phyloP scores from a whole-genome alignment of 805 yeast species.

The Suhomyces sp. region DNA sequence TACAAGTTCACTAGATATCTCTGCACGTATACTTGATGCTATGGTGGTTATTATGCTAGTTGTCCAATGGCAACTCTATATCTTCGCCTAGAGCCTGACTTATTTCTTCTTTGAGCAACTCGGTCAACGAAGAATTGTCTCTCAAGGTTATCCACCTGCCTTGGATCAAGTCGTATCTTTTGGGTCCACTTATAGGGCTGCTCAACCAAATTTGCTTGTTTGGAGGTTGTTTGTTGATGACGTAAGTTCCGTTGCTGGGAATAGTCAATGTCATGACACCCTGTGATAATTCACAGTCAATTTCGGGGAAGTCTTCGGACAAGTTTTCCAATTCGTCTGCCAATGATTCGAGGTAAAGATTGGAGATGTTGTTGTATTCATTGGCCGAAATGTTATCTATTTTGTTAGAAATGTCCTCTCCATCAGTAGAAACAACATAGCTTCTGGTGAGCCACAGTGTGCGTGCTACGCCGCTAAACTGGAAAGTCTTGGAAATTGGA shows the following conservation, averaged over 20 bases:
- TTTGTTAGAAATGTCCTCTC: constrained; percentile 49
- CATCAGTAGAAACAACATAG: constrained; percentile 45
- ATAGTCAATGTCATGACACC: constrained; percentile 80
- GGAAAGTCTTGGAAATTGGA: not conserved
- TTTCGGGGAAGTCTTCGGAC: constrained; percentile 56
- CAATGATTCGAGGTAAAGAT: constrained; percentile 65
- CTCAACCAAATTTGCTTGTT: constrained; percentile 95
- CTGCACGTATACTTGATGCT: not conserved
- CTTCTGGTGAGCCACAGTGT: constrained; percentile 1
- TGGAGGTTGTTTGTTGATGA: constrained; percentile 95
- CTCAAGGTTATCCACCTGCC: constrained; percentile 80
- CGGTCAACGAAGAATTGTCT: constrained; percentile 45
- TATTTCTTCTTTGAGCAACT: constrained; percentile 28
- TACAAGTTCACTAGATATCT: not conserved
- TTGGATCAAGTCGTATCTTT: constrained; percentile 61
- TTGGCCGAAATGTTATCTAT: constrained; percentile 46
- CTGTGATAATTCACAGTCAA: constrained; percentile 77
- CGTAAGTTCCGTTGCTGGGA: constrained; percentile 78
- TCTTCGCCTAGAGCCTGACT: constrained; percentile 23
- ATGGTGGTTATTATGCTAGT: not conserved
- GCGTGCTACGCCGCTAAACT: not conserved
- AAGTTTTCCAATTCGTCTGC: constrained; percentile 65
- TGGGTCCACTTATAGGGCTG: constrained; percentile 93
- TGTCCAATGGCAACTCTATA: constrained; percentile 11
- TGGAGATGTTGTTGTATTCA: constrained; percentile 64